phyloP scores from a whole-genome alignment of 1,284 basidiomycete species.

The Meira miltonrushii region DNA sequence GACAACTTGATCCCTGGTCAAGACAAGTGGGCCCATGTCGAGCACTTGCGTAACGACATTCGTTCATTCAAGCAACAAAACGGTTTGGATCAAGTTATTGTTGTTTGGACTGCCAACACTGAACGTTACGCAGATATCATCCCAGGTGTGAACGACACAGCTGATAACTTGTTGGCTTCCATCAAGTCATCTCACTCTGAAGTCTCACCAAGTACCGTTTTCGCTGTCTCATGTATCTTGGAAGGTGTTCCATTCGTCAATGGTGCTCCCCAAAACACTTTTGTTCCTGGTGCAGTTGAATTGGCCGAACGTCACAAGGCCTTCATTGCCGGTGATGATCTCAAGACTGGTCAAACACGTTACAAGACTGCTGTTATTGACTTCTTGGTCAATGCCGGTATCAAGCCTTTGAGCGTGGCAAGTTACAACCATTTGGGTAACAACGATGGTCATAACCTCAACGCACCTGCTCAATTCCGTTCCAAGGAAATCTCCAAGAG shows the following conservation, averaged over 20 bases:
- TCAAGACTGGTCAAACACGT: slow-evolving; percentile 65
- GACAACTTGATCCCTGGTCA: slow-evolving; percentile 81
- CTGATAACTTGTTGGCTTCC: slow-evolving; percentile 75
- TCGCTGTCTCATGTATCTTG: slow-evolving; percentile 91
- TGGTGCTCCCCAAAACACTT: slow-evolving; percentile 98
- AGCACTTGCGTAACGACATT: slow-evolving; percentile 86
- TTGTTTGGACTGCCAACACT: slow-evolving; percentile 98
- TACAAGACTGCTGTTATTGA: slow-evolving; percentile 84
- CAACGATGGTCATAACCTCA: slow-evolving; percentile 92
- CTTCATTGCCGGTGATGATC: slow-evolving; percentile 96
- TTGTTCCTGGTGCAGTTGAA: slow-evolving; percentile 88
- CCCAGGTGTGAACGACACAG: slow-evolving; percentile 90
- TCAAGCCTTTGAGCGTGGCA: slow-evolving; percentile 93
- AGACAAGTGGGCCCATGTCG: slow-evolving; percentile 85
- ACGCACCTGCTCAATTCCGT: slow-evolving; percentile 86
- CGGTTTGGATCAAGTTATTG: slow-evolving; percentile 71
- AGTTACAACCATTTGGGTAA: slow-evolving; percentile 99
- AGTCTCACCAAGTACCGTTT: slow-evolving; percentile 89
- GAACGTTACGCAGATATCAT: slow-evolving; percentile 95
- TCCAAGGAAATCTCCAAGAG: slow-evolving; percentile 86
- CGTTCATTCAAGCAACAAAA: slow-evolving; percentile 83
- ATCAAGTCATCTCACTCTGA: slow-evolving; percentile 83
- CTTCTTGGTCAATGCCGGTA: slow-evolving; percentile 97
- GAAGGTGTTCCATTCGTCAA: slow-evolving; percentile 95
- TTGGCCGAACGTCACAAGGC: slow-evolving; percentile 83